Conservation (phyloP, 768 basidiomycete species). For the Phylloporus sp. region DNA sequence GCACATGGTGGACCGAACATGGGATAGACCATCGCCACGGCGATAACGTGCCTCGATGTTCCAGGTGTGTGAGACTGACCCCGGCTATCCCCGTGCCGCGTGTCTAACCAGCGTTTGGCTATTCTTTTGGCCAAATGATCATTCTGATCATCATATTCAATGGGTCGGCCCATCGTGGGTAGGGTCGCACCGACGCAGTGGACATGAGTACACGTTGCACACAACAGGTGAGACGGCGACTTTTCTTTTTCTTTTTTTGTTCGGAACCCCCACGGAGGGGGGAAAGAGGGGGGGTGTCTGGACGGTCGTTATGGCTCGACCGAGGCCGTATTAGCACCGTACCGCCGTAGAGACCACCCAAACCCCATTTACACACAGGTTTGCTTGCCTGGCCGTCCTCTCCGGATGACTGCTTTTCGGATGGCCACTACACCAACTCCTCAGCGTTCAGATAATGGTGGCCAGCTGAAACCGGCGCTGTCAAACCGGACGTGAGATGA, state of each 20-base stretch:
- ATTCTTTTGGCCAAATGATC: background rate
- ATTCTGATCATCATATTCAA: background rate
- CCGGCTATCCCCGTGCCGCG: background rate
- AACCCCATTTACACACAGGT: background rate
- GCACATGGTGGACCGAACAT: background rate
- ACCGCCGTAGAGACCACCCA: background rate
- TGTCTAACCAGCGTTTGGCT: background rate
- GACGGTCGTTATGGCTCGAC: background rate
- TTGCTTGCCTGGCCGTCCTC: background rate
- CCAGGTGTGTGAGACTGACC: background rate
- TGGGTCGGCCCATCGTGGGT: constrained; percentile 7
- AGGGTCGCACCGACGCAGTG: constrained; percentile 11
- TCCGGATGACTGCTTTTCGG: background rate
- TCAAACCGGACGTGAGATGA: background rate
- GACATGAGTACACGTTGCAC: constrained; percentile 2
- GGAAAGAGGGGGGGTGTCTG: background rate
- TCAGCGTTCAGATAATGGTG: background rate
- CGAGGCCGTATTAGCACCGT: background rate
- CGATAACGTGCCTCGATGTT: background rate
- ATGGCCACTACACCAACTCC: background rate
- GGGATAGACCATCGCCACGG: background rate
- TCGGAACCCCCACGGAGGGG: background rate
- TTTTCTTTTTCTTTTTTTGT: background rate
- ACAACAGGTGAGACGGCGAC: constrained; percentile 8
- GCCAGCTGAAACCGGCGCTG: background rate